A percentile compares a stretch with the other conserved stretches of the same genome.
Evolutionary conservation across 495 filamentous ascomycete species (phyloP).

Genomic region (Tuber brumale): DNA sequence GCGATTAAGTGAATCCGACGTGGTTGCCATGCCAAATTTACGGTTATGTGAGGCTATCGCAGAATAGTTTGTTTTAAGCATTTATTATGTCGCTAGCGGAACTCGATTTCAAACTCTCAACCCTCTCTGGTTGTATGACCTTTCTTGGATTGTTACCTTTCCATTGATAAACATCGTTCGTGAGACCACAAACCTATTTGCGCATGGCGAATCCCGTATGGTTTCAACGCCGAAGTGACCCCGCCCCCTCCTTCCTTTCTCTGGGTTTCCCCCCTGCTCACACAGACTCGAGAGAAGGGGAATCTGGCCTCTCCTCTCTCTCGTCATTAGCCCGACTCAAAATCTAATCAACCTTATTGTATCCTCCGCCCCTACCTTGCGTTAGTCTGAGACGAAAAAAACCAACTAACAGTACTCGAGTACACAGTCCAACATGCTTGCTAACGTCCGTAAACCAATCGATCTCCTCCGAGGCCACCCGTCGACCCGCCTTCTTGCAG

Average conservation of each 20-base stretch:
- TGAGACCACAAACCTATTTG: neutral
- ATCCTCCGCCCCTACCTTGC: neutral
- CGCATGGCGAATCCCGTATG: neutral
- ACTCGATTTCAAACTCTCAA: neutral
- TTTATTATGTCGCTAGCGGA: neutral
- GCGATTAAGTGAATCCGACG: neutral
- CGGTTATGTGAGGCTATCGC: neutral
- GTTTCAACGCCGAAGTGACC: neutral
- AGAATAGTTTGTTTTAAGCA: neutral
- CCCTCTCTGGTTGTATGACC: neutral
- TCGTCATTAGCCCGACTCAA: neutral
- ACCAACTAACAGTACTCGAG: neutral
- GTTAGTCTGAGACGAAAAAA: neutral
- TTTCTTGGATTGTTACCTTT: neutral
- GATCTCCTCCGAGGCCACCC: constrained; percentile 41
- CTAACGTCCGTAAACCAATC: constrained; percentile 11
- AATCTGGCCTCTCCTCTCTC: neutral
- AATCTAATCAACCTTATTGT: neutral
- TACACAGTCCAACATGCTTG: neutral
- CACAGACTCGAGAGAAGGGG: neutral
- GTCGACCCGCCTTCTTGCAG: constrained; percentile 56
- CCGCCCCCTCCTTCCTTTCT: neutral
- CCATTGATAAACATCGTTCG: neutral
- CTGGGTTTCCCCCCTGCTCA: neutral
- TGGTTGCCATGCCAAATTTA: neutral